Base-by-base conservation (phyloP, 2,329 filamentous ascomycete species). In the Trichophyton benhamiae region DNA sequence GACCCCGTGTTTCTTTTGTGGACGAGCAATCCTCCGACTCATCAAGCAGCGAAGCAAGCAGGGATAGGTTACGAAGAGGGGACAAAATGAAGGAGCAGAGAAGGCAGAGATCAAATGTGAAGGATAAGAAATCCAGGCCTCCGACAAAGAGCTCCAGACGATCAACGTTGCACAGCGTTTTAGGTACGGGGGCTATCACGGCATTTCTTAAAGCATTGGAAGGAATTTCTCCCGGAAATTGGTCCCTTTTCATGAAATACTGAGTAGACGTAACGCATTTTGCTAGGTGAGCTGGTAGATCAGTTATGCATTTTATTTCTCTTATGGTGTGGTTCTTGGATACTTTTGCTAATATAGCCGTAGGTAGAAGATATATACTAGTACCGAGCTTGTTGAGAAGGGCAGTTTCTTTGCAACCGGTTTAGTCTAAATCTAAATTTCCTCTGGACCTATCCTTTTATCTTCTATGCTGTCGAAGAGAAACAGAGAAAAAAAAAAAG, bases 191-290 rank as follows among this genome's bases (percentile, higher is more conserved):
- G 15, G 73, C 73, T 13, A 71, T 74, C 61, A 72, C 72, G 4
- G 72, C 72, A 9, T 74, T 75, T 60, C 66, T 76, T 65, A 71
- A 74, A 66, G 73, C 73, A n/a, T 61, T 76, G 49, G 73, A 75
- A 59, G 70, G 69, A 2, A 69, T 75, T 42, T 65, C 17, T 17
- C 46, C 46, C 7, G 46, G 46, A 52, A 25, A 52, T 52, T 52
- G 46, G 46, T 20, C 46, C 2, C 46, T 52, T 25, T 52, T 52
- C 22, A 22, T 27, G 22, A 52, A 52, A 27, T 52, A 27, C 20
- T 52, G 20, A 52, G 17, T 44, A 44, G n/a, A 17, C n/a, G 15
- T 20, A 20, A 30, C 41, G 15, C 15, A 44, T 17, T 5, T n/a
- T 44, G 41, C n/a, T n/a, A n/a, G 41, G 6, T n/a, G 41, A 44